Percentiles rank a stretch among this genome's conserved stretches.
These are phyloP conservation scores for Clathrus columnatus DNA, from an alignment of 768 basidiomycete genomes.

Conservation along the genomic window DNA sequence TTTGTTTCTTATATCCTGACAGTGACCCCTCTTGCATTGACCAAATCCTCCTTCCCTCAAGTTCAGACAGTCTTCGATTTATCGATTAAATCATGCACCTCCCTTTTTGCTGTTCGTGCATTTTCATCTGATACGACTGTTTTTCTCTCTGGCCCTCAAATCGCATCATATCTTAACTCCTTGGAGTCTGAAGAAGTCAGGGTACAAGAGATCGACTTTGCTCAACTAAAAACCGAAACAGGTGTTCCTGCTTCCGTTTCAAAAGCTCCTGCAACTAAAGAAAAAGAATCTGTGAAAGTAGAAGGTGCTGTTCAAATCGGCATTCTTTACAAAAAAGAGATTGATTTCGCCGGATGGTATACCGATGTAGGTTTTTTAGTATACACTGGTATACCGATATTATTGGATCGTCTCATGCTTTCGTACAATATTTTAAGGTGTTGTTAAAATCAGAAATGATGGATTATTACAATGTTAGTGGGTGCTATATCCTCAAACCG, in stretches of 20 bases:
- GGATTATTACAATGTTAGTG: conserved; percentile 97
- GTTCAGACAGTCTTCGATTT: conserved; percentile 71
- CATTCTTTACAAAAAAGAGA: conserved; percentile 92
- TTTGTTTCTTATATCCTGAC: conserved; percentile 12
- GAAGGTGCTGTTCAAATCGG: conserved; percentile 88
- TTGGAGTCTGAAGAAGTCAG: conserved; percentile 61
- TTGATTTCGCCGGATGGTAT: conserved; percentile 92
- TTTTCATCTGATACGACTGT: conserved; percentile 61
- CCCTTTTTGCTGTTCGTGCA: conserved; percentile 69
- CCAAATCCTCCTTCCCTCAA: conserved; percentile 52
- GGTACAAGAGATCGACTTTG: conserved; percentile 68
- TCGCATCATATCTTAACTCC: conserved; percentile 58
- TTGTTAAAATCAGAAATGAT: conserved; percentile 97
- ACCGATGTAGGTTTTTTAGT: conserved; percentile 52
- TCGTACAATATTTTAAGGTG: conserved; percentile 60
- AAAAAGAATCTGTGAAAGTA: conserved; percentile 71
- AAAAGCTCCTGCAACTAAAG: conserved; percentile 35
- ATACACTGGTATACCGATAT: neutral
- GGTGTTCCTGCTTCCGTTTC: conserved; percentile 24
- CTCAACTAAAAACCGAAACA: conserved; percentile 42
- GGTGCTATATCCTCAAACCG: conserved; percentile 97
- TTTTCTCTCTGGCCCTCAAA: conserved; percentile 72
- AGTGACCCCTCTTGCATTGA: conserved; percentile 82
- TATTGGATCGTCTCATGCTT: conserved; percentile 30
- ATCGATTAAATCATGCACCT: conserved; percentile 60